Conservation (phyloP, 495 filamentous ascomycete genomes). For the Xanthoparmelia taractica region DNA sequence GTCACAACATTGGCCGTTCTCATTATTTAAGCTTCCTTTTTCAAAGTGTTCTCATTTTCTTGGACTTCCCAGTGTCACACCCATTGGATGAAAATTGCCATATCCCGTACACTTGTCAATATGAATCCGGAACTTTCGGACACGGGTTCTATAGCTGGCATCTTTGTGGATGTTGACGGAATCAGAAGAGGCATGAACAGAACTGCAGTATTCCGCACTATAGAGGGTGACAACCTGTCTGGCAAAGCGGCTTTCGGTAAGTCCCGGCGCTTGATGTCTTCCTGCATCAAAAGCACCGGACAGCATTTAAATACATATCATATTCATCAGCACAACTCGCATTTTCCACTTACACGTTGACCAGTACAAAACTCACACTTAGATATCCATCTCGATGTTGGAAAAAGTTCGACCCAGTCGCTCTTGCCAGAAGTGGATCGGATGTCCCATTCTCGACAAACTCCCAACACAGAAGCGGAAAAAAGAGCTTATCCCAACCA, state of each 20-base stretch:
- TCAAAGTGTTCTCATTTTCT: background rate
- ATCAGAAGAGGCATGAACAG: background rate
- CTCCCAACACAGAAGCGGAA: constrained; percentile 6
- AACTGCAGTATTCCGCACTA: background rate
- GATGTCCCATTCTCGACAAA: constrained; percentile 9
- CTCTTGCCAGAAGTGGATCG: constrained; percentile 15
- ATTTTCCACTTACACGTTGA: background rate
- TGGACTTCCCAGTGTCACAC: background rate
- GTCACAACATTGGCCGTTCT: background rate
- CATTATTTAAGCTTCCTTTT: background rate
- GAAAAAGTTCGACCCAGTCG: background rate
- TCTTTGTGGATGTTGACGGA: background rate
- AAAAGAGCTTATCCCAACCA: constrained; percentile 4
- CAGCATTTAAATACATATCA: background rate
- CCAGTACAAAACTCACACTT: background rate
- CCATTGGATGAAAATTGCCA: background rate
- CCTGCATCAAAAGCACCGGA: constrained; percentile 1
- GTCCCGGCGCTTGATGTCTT: constrained; percentile 12
- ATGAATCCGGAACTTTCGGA: background rate
- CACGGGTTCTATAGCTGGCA: background rate
- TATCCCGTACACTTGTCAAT: too few relatives aligned
- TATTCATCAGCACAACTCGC: background rate
- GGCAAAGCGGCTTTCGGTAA: constrained; percentile 5
- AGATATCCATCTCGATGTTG: constrained; percentile 8
- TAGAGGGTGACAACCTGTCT: too few relatives aligned